Base-by-base conservation (phyloP, 192 early-diverging fungal species). In the Linderina pennispora region DNA sequence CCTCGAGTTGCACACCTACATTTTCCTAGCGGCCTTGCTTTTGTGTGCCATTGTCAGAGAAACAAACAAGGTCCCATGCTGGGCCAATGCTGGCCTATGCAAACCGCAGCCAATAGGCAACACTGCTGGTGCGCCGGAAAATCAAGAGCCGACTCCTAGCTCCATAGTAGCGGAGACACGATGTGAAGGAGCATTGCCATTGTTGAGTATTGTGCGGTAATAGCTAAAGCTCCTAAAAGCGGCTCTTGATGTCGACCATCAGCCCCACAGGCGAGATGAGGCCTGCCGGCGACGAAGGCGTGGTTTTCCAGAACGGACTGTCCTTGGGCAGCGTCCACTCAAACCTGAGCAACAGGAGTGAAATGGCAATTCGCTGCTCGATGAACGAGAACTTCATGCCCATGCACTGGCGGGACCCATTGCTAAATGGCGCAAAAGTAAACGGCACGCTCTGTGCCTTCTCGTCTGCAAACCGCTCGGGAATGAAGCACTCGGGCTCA, bases 381-480 rank as follows among this genome's bases (percentile, higher is more conserved):
- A 72, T 45, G 13, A 84, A 50, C 17, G 70, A 65, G 43, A 84
- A 86, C 43, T 79, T 78, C 77, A 77, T 77, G 33, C 79, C 84
- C 15, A 82, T 60, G 51, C 77, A 84, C 55, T 78, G 62, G 33
- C 75, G 75, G 11, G 62, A 40, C 2, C 84, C 84, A 18, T 66
- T 55, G 34, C 80, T 74, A 50, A 86, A 86, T n/a, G 84, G 65
- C 15, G 80, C 38, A 48, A 63, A 83, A 8, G 65, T 24, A 37
- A 69, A 62, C 1, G 56, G 50, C 19, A 36, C 54, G 16, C 36
- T 41, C 8, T 50, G 26, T 24, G 42, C 36, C 33, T 48, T 50
- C 34, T 73, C 60, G 5, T 72, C 65, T 6, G 57, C 50, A 59
- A 74, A 77, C 7, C 76, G 54, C 50, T 77, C 70, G 6, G 76